Evolutionary conservation across 768 basidiomycete species (phyloP), one percentile per base, ranked within the genome.

Genomic region (Lactarius akahatsu): DNA sequence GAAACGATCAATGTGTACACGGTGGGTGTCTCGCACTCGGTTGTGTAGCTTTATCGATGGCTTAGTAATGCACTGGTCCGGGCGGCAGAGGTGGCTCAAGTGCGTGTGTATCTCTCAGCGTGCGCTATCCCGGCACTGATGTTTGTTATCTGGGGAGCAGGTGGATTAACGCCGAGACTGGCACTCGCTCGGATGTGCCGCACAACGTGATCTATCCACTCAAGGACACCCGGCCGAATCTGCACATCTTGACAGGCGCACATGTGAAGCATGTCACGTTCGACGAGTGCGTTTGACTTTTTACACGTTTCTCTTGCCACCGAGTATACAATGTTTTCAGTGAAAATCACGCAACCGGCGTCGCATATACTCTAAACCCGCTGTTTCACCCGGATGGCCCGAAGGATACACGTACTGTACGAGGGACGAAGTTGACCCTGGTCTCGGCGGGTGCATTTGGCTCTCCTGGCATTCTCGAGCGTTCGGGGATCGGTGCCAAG

Each of bases 141-240:
- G 36, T 57, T n/a, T 8, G 6, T n/a, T 13, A 5, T 23, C 26
- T 5, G n/a, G 18, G 70, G 38, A 34, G 7, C 3, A 89, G 87
- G 70, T 89, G 84, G 70, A 76, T 88, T 15, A 77, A 83, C 65
- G 73, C 71, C 4, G 72, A 73, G 15, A 84, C 80, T 4, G 86
- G 87, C 32, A 78, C 70, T 55, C 82, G 87, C 38, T 86, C 86
- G 0, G 86, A 88, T 70, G 70, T 80, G 0, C 78, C 87, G 5
- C 80, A 80, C 28, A 43, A 74, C 62, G 80, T 77, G 63, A 59
- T 81, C 6, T 81, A 79, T 52, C 75, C 76, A 13, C 72, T 74
- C 10, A 78, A 77, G 13, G 71, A 74, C 4, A 66, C 64, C 0
- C 62, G 74, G 7, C 71, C 71, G 16, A 80, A 79, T 64, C 47